Conservation (phyloP, 257 asterid genomes). For the Solanum megistacrolobum region DNA sequence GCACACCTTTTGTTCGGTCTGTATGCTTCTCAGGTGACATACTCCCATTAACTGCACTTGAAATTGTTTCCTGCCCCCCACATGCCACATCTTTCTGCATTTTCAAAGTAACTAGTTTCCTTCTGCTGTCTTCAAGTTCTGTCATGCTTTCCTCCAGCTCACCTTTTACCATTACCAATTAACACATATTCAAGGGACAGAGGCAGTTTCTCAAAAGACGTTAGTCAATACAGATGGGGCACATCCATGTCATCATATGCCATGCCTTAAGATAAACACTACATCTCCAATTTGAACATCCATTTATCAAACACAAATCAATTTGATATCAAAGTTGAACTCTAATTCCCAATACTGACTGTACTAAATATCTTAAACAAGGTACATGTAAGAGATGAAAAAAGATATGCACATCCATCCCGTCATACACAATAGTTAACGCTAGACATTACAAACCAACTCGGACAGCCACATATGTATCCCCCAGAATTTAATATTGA, state of each 20-base stretch:
- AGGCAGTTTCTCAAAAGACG: not conserved
- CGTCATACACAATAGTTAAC: not conserved
- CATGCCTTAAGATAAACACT: not conserved
- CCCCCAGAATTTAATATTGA: not conserved
- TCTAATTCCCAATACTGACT: not conserved
- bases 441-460: not conserved
- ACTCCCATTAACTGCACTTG: slow-evolving; percentile 57
- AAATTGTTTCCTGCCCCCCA: slow-evolving; percentile 52
- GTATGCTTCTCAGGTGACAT: slow-evolving; percentile 70
- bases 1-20: slow-evolving; percentile 58
- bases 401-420: slow-evolving; percentile 4
- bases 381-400: not conserved
- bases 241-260: not conserved
- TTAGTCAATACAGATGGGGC: not conserved
- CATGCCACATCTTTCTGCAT: slow-evolving; percentile 80
- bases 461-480: not conserved
- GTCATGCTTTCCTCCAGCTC: slow-evolving; percentile 86
- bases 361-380: not conserved
- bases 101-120: slow-evolving; percentile 66
- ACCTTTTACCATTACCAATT: slow-evolving; percentile 28
- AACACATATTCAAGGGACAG: not conserved
- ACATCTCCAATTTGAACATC: not conserved
- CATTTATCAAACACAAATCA: not conserved
- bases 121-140: slow-evolving; percentile 91
- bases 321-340: not conserved